Evolutionary conservation across 2,329 filamentous ascomycete species (phyloP).

Genomic region (Microsporum canis): DNA sequence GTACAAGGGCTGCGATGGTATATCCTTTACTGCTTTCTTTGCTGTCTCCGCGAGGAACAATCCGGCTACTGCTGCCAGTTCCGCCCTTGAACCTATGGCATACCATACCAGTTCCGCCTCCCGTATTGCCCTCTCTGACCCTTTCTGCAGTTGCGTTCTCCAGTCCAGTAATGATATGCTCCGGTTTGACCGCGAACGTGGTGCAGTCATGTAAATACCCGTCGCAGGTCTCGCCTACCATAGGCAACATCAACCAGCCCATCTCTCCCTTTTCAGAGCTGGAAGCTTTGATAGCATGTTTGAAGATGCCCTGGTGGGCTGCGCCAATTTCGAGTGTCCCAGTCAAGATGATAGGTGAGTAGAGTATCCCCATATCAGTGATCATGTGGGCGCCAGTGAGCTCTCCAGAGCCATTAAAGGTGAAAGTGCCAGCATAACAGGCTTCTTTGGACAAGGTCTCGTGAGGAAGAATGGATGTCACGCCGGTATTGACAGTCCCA

Average conservation of each 20-base stretch:
- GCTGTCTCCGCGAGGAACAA: slow-evolving; percentile 40
- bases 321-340: slow-evolving; percentile 48
- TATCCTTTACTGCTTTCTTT: slow-evolving; percentile 39
- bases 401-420: slow-evolving; percentile 54
- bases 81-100: slow-evolving; percentile 57
- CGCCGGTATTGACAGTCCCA: slow-evolving; percentile 30
- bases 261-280: slow-evolving; percentile 34
- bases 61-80: slow-evolving; percentile 50
- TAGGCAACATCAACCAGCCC: slow-evolving; percentile 45
- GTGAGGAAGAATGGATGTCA: slow-evolving; percentile 36
- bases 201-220: slow-evolving; percentile 49
- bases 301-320: slow-evolving; percentile 48
- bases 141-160: slow-evolving; percentile 39
- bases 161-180: slow-evolving; percentile 46
- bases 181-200: slow-evolving; percentile 44
- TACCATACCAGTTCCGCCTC: slow-evolving; percentile 58
- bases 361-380: slow-evolving; percentile 48
- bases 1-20: slow-evolving; percentile 51
- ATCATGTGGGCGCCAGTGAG: slow-evolving; percentile 53
- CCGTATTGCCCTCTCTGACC: slow-evolving; percentile 52
- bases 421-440: slow-evolving; percentile 40
- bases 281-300: slow-evolving; percentile 43
- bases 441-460: slow-evolving; percentile 32
- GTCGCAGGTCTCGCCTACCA: slow-evolving; percentile 54
- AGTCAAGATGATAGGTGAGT: slow-evolving; percentile 50